phyloP scores from a whole-genome alignment of 148 eudicot species.

The Heliosperma pusillum region DNA sequence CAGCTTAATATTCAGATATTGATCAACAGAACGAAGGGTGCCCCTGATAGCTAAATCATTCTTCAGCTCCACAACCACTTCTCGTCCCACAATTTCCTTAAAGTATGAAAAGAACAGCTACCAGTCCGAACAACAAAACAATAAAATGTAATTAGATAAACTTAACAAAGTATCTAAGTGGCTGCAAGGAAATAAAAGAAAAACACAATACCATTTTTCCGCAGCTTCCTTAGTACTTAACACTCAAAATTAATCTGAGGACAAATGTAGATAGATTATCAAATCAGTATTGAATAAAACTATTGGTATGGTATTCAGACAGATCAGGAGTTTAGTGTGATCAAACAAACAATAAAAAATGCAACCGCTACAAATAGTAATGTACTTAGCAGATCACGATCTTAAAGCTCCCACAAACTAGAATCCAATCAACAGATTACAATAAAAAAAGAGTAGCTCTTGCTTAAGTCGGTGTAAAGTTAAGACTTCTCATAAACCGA shows the following conservation, averaged over 20 bases:
- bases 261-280: background rate
- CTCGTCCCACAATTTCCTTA: conserved; percentile 88
- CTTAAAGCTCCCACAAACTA: background rate
- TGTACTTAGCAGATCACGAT: background rate
- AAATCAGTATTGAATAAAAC: background rate
- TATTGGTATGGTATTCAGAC: background rate
- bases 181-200: background rate
- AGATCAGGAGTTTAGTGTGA: too few species aligned
- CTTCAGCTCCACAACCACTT: conserved; percentile 94
- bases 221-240: conserved; percentile 5
- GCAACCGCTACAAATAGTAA: background rate
- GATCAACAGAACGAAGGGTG: conserved; percentile 96
- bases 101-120: conserved; percentile 97
- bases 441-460: too few species aligned
- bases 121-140: conserved; percentile 12
- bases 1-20: conserved; percentile 91
- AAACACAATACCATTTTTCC: conserved; percentile 19
- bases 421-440: background rate
- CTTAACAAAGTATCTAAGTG: background rate
- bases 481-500: too few species aligned
- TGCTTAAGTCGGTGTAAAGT: too few species aligned
- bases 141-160: background rate
- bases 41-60: conserved; percentile 90
- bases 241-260: background rate
- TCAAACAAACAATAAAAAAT: background rate